Base-by-base conservation (phyloP, 2,329 filamentous ascomycete species). In the Phialophora chinensis region DNA sequence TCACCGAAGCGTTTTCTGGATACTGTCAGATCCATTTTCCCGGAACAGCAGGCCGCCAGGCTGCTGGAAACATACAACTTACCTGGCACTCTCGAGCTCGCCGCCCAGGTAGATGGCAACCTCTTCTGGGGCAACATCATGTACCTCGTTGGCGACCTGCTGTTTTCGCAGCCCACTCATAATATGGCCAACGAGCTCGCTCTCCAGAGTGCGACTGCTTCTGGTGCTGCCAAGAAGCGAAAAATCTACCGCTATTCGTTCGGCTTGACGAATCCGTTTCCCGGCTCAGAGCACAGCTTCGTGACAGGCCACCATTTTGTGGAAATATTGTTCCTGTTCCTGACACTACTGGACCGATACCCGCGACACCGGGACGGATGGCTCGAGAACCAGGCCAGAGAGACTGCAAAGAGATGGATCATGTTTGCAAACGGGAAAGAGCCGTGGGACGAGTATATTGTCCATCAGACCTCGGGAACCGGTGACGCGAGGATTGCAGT, bases 1-100 rank as follows among this genome's bases (percentile, higher is more conserved):
- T 80, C 83, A 56, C 74, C 79, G 0, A 76, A 79, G 29, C 80
- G 78, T 0, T 75, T 82, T 20, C 68, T 75, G 2, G 73, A 72
- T 1, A 74, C 84, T 25, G 72, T 35, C n/a, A 31, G 14, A 10
- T 60, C 44, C 3, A 33, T 60, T 35, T 60, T 60, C 25, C 57
- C 57, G 8, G 57, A 50, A 20, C 25, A 60, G n/a, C 25, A 33
- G 12, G 57, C 44, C 4, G 31, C 42, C 27, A 29, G 57, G 10
- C 27, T 60, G 42, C 25, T 50, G 7, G 27, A 49, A 11, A 44
- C 29, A 20, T 60, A 72, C 42, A 68, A 71, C 50, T 66, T 72
- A 35, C 64, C 69, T 23, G 27, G 53, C 1, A 50, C 66, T 10
- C 64, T 60, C 12, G 55, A 59, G 11, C 66, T 66, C 2, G 59